These are phyloP conservation scores for Penicillium pancosmium DNA, from an alignment of 495 filamentous ascomycete species.

Conservation along the genomic window DNA sequence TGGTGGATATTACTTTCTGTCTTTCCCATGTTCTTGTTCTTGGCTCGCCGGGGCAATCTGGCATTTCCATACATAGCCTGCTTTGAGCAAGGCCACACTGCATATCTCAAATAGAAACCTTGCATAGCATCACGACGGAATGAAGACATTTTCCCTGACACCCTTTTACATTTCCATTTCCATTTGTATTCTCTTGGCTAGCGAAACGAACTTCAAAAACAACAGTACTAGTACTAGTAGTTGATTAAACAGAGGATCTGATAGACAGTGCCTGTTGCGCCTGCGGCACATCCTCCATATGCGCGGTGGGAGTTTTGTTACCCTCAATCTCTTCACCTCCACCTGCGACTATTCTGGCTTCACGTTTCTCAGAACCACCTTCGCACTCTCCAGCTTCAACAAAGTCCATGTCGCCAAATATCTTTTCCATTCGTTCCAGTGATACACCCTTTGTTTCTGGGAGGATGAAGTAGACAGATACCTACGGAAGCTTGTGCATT, in stretches of 20 bases:
- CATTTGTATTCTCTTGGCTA: too few species aligned
- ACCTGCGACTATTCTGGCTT: constrained; percentile 22
- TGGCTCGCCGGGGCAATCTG: not conserved
- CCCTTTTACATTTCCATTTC: too few species aligned
- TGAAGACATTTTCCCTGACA: not conserved
- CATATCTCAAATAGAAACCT: constrained; percentile 16
- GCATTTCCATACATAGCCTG: constrained; percentile 4
- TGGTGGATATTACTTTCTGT: too few species aligned
- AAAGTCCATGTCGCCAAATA: constrained; percentile 40
- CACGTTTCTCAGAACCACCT: constrained; percentile 18
- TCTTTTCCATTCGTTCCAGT: constrained; percentile 41
- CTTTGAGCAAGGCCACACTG: constrained; percentile 10
- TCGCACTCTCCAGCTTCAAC: constrained; percentile 36
- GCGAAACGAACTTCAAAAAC: too few species aligned
- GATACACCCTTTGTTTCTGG: constrained; percentile 29
- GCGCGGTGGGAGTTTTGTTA: not conserved
- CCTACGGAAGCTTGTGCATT: constrained; percentile 17
- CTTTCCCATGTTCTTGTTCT: not conserved
- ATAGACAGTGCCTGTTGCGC: not conserved
- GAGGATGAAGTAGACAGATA: constrained; percentile 39
- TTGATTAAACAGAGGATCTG: not conserved
- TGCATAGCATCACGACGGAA: constrained; percentile 20
- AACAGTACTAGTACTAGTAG: too few species aligned
- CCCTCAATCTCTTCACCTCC: constrained; percentile 9
- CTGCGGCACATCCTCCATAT: constrained; percentile 11